phyloP scores from a whole-genome alignment of 306 rosid genomes.

The Senna tora region DNA sequence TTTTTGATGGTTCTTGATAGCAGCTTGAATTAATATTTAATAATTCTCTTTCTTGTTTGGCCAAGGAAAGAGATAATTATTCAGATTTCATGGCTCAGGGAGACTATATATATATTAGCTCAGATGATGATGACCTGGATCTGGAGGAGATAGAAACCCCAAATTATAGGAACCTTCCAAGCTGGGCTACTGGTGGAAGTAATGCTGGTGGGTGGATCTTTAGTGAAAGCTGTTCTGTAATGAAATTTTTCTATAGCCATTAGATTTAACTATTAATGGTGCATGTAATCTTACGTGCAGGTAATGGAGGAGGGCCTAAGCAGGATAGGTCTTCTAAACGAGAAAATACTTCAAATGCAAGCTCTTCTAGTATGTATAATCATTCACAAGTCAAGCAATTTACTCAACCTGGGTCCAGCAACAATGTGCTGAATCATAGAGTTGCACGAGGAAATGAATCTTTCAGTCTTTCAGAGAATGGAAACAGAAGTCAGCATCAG shows the following conservation, averaged over 20 bases:
- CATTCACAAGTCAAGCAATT: constrained; percentile 39
- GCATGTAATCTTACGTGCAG: constrained; percentile 51
- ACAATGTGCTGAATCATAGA: constrained; percentile 46
- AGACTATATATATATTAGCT: constrained; percentile 64
- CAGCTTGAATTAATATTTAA: constrained; percentile 54
- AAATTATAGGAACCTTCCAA: constrained; percentile 58
- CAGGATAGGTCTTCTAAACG: constrained; percentile 47
- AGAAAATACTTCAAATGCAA: constrained; percentile 53
- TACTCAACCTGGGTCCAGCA: constrained; percentile 46
- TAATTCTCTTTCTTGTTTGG: constrained; percentile 48
- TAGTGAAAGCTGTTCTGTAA: constrained; percentile 22
- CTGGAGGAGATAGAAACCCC: constrained; percentile 59
- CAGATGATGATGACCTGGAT: constrained; percentile 85
- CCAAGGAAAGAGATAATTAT: constrained; percentile 38
- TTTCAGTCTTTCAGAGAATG: constrained; percentile 45
- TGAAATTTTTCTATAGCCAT: constrained; percentile 22
- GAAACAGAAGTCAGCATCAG: constrained; percentile 48
- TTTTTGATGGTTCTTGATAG: constrained; percentile 33
- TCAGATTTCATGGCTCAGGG: constrained; percentile 49
- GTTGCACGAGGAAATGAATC: constrained; percentile 39
- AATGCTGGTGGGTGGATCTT: constrained; percentile 54
- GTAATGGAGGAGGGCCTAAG: constrained; percentile 46
- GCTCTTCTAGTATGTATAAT: constrained; percentile 45
- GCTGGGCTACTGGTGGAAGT: constrained; percentile 54
- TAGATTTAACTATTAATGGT: neutral